These are phyloP conservation scores for Cytospora paraplurivora DNA, from an alignment of 2,329 filamentous ascomycete species.

Conservation along the genomic window DNA sequence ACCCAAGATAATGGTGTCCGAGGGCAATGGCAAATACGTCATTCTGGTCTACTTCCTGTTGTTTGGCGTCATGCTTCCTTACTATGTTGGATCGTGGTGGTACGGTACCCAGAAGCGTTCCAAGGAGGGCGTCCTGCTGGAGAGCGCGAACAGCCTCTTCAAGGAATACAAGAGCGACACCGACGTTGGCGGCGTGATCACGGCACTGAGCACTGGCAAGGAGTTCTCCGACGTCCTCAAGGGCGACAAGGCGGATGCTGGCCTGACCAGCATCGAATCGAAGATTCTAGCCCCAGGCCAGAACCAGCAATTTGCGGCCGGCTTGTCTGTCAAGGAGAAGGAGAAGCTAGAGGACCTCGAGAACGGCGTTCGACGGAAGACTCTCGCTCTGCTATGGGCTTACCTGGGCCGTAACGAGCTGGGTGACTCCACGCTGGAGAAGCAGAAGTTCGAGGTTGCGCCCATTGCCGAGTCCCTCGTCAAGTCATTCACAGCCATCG, in stretches of 20 bases:
- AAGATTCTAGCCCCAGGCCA: constrained; percentile 68
- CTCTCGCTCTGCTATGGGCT: constrained; percentile 88
- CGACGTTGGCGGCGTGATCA: constrained; percentile 76
- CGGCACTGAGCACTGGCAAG: constrained; percentile 79
- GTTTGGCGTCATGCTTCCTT: constrained; percentile 87
- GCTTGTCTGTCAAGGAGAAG: constrained; percentile 73
- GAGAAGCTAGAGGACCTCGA: constrained; percentile 79
- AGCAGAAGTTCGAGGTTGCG: constrained; percentile 85
- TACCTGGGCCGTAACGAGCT: constrained; percentile 89
- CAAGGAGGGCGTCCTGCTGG: constrained; percentile 89
- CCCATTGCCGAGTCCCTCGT: constrained; percentile 84
- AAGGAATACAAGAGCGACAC: constrained; percentile 86
- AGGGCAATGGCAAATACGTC: constrained; percentile 95
- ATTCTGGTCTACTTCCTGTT: constrained; percentile 85
- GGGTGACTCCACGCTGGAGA: constrained; percentile 73
- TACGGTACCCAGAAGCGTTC: constrained; percentile 93
- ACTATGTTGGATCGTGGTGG: constrained; percentile 96
- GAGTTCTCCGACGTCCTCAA: constrained; percentile 79
- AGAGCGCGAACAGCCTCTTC: constrained; percentile 94
- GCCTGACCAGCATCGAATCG: constrained; percentile 81
- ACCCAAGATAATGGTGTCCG: constrained; percentile 87
- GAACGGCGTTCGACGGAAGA: constrained; percentile 78
- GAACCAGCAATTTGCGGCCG: constrained; percentile 52
- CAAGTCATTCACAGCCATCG: constrained; percentile 82
- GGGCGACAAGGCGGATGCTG: constrained; percentile 77